These are phyloP conservation scores for Psidium guajava DNA, from an alignment of 345 rosid genomes.

Conservation along the genomic window DNA sequence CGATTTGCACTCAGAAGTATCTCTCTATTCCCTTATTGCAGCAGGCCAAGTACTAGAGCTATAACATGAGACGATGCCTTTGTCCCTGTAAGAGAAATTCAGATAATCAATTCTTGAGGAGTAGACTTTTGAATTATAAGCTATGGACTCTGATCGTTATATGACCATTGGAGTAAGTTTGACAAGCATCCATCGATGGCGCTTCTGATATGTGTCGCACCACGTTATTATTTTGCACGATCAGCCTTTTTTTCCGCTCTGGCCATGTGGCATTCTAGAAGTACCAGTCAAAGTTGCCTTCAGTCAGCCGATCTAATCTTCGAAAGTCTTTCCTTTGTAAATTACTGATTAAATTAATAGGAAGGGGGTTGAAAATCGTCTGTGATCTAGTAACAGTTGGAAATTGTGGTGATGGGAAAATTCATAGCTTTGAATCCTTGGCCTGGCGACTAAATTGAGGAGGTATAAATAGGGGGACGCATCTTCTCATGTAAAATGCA, in stretches of 20 bases:
- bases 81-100: not conserved
- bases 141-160: not conserved
- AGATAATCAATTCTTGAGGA: not conserved
- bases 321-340: not conserved
- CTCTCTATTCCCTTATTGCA: not conserved
- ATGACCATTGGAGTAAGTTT: not conserved
- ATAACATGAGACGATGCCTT: not conserved
- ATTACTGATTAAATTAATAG: not conserved
- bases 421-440: not conserved
- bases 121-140: not conserved
- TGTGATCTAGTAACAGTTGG: not conserved
- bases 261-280: not conserved
- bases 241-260: not conserved
- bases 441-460: not conserved
- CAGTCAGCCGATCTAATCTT: not conserved
- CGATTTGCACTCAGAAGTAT: too few species aligned
- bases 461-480: not conserved
- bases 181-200: not conserved
- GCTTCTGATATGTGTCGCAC: not conserved
- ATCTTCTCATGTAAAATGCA: not conserved
- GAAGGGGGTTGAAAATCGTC: not conserved
- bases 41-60: not conserved
- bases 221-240: not conserved
- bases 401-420: not conserved
- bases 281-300: not conserved